Base-by-base conservation (phyloP, 805 yeast species). In the Blastobotrys robertii region DNA sequence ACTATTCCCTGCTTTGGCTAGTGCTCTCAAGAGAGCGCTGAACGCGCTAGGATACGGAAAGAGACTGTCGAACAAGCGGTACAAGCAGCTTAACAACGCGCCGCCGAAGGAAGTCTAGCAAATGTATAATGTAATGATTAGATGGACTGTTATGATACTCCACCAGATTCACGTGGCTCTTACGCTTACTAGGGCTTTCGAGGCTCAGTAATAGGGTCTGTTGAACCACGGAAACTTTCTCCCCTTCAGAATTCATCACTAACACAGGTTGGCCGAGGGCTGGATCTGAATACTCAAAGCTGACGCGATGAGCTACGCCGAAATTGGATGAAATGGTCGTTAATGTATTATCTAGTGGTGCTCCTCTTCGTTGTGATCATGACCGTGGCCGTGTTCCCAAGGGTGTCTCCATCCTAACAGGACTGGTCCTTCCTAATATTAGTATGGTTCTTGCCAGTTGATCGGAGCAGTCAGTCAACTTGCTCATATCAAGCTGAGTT, bases 1-100 rank as follows among this genome's bases (percentile, higher is more conserved):
- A 39, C 47, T 75, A 33, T 76, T 74, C 47, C 54, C 52, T n/a
- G 50, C 48, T 30, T 15, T 77, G 13, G 72, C 79, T 0, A 55
- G 49, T 30, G 16, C 58, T 31, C 34, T 52, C 19, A 32, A 40
- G 43, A 14, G 46, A 14, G 8, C 48, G n/a, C 43, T 45, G 31
- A 44, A 52, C 15, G 8, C 15, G 10, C 8, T 51, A 2, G 58
- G 62, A 3, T 5, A 40, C 13, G 34, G 15, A 37, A 62, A 63
- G 51, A 36, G 25, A 16, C 50, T 22, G 12, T 16, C 33, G 6
- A 39, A 58, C 30, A 66, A 65, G 52, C 53, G 58, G 40, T 66
- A 62, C 51, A 65, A 64, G 51, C 56, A 58, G 38, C 46, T 65
- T 19, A 31, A 38, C 28, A 59, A 53, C 15, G 48, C 32, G 15